These are phyloP conservation scores for Lachancea meyersii DNA, from an alignment of 805 yeast genomes.

Conservation along the genomic window DNA sequence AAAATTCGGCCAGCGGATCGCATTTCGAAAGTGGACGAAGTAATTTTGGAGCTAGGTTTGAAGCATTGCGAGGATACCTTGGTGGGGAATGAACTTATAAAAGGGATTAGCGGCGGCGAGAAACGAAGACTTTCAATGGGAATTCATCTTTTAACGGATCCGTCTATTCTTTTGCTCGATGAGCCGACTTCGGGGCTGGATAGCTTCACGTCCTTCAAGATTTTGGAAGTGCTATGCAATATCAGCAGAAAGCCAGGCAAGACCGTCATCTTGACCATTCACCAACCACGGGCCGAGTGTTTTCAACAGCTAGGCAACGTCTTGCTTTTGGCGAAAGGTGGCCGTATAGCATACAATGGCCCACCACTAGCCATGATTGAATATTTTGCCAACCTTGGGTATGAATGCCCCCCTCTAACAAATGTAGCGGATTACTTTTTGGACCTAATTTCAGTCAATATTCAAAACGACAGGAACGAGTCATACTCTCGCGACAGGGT, in stretches of 20 bases:
- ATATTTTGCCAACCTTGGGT: constrained; percentile 47
- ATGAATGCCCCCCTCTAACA: constrained; percentile 50
- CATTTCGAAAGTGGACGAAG: constrained; percentile 41
- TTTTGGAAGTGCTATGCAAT: constrained; percentile 51
- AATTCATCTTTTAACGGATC: constrained; percentile 65
- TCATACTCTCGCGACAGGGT: constrained; percentile 37
- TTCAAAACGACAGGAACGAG: constrained; percentile 41
- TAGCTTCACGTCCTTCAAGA: constrained; percentile 66
- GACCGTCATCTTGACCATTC: constrained; percentile 71
- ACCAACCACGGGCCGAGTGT: constrained; percentile 71
- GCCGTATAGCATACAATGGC: constrained; percentile 65
- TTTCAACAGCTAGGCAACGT: constrained; percentile 63
- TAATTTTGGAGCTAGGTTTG: constrained; percentile 65
- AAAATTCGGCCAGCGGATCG: constrained; percentile 39
- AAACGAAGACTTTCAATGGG: constrained; percentile 81
- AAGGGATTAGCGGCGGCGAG: constrained; percentile 86
- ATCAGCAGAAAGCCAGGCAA: constrained; percentile 51
- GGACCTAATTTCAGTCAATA: constrained; percentile 59
- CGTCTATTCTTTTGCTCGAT: constrained; percentile 66
- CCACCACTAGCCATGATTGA: constrained; percentile 38
- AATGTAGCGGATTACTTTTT: constrained; percentile 72
- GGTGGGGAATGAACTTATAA: constrained; percentile 52
- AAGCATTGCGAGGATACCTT: constrained; percentile 71
- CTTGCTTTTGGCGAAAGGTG: constrained; percentile 68
- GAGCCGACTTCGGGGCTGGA: constrained; percentile 91